phyloP scores from a whole-genome alignment of 1,284 basidiomycete species.

The Cryptococcus amylolentus region DNA sequence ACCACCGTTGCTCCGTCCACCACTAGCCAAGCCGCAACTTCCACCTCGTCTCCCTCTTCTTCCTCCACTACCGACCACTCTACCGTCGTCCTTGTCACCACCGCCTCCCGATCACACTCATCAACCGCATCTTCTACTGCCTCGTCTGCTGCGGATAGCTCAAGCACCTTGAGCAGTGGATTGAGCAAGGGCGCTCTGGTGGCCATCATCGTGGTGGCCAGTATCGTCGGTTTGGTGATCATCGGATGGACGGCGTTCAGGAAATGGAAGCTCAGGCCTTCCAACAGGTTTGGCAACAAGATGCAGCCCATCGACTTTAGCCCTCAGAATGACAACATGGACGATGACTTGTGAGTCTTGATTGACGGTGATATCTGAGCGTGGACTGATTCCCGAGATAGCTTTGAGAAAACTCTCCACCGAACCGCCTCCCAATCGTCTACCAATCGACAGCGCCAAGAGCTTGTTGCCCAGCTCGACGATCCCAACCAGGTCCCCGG shows the following conservation, averaged over 20 bases:
- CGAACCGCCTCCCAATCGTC: constrained; percentile 33
- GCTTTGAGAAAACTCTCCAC: constrained; percentile 44
- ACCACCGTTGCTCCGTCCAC: constrained; percentile 2
- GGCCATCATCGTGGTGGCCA: constrained; percentile 66
- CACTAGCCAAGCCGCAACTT: constrained; percentile 1
- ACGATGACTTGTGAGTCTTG: constrained; percentile 28
- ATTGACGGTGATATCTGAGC: neutral
- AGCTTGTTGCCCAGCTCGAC: constrained; percentile 41
- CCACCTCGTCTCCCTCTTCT: neutral
- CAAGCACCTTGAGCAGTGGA: constrained; percentile 22
- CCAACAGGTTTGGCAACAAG: constrained; percentile 72
- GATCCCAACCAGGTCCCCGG: constrained; percentile 32
- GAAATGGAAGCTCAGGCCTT: constrained; percentile 83
- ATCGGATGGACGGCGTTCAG: constrained; percentile 83
- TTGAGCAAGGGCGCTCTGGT: constrained; percentile 61
- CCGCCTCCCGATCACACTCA: constrained; percentile 13
- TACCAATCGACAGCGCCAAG: constrained; percentile 40
- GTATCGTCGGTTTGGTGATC: constrained; percentile 62
- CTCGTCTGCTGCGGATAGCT: constrained; percentile 14
- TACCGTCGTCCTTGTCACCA: constrained; percentile 20
- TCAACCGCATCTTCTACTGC: constrained; percentile 15
- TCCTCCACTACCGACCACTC: constrained; percentile 11
- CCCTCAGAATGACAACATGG: constrained; percentile 64
- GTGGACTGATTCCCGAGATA: constrained; percentile 1
- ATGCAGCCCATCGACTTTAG: constrained; percentile 57